Conservation (phyloP, 495 filamentous ascomycete genomes). For the Rusavskia elegans region DNA sequence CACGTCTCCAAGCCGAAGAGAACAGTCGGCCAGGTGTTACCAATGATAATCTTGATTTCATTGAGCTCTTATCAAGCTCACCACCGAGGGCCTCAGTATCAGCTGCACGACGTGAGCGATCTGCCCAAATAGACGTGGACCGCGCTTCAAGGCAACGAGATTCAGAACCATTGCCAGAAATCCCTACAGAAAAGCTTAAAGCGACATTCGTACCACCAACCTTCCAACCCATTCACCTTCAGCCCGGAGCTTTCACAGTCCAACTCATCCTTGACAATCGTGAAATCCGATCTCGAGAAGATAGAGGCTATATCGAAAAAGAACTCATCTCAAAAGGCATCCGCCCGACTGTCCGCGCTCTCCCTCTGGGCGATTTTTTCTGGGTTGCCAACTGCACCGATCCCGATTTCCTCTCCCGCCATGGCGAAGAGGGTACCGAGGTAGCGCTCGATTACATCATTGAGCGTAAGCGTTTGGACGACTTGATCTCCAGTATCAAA, state of each 20-base stretch:
- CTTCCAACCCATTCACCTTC: conserved; percentile 43
- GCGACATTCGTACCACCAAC: conserved; percentile 20
- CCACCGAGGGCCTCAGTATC: not conserved
- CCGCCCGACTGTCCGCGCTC: conserved; percentile 43
- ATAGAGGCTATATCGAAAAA: conserved; percentile 64
- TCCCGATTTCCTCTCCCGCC: conserved; percentile 33
- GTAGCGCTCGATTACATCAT: conserved; percentile 66
- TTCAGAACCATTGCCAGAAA: not conserved
- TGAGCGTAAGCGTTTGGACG: conserved; percentile 71
- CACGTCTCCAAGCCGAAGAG: not conserved
- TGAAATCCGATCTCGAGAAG: conserved; percentile 60
- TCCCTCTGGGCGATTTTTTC: conserved; percentile 62
- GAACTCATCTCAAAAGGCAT: conserved; percentile 54
- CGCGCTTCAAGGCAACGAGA: not conserved
- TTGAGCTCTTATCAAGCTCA: conserved; percentile 11
- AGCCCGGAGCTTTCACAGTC: conserved; percentile 52
- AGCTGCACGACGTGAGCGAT: not conserved
- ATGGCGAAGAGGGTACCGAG: conserved; percentile 54
- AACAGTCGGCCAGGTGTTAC: not conserved
- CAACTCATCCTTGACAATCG: conserved; percentile 62
- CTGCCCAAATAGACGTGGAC: not conserved
- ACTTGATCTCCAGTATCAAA: conserved; percentile 63
- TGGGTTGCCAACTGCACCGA: conserved; percentile 66
- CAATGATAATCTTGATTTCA: not conserved
- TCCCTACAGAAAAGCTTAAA: not conserved